phyloP scores from a whole-genome alignment of 257 asterid species.

The Rhazya stricta region DNA sequence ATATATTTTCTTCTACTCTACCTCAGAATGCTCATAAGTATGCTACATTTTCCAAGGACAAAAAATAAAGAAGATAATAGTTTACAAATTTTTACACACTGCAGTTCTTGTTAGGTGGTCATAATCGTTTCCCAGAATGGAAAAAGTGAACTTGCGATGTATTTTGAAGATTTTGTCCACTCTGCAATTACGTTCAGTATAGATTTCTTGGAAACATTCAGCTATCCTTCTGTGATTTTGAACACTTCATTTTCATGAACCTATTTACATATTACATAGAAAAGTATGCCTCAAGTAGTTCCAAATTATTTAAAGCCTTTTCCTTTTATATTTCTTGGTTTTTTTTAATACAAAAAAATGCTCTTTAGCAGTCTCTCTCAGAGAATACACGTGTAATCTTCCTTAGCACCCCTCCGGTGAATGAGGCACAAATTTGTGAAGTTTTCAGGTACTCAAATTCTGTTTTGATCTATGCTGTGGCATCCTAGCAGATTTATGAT shows the following conservation, averaged over 20 bases:
- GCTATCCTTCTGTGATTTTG: not conserved
- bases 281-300: not conserved
- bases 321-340: not conserved
- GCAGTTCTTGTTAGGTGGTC: not conserved
- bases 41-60: not conserved
- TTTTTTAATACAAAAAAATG: not conserved
- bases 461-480: not conserved
- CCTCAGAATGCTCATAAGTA: not conserved
- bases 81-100: no score
- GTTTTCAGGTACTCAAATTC: constrained; percentile 27
- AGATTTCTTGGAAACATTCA: not conserved
- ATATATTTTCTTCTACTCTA: no score
- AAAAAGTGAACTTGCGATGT: not conserved
- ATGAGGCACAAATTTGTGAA: constrained; percentile 45
- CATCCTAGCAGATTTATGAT: not conserved
- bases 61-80: not conserved
- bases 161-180: not conserved
- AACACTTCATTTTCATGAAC: not conserved
- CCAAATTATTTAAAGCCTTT: constrained; percentile 1
- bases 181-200: not conserved
- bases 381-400: constrained; percentile 57
- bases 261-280: not conserved
- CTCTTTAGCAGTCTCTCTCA: constrained; percentile 56
- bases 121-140: not conserved
- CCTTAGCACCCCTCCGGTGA: constrained; percentile 68